Evolutionary conservation across 805 yeast genomes (phyloP), one percentile per base, ranked within the genome.

Genomic region (Teunomyces funiuensis): DNA sequence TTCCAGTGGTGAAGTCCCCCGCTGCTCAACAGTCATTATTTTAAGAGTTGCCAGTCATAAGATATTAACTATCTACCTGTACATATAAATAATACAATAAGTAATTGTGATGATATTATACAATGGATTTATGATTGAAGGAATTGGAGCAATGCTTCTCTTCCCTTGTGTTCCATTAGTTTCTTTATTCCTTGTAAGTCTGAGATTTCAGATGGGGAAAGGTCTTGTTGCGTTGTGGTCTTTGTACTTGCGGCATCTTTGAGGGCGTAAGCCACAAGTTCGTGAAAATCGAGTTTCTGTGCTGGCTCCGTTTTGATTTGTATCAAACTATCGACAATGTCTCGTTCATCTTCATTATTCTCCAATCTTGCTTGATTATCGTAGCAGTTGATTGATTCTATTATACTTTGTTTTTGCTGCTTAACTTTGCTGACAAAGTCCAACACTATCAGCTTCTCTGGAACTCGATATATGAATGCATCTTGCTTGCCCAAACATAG

Each of bases 141-240:
- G 57, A 88, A 84, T 33, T 76, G 61, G 48, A 87, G 39, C 33
- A 89, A 60, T 36, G 77, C 74, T 4, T 80, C 87, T 50, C 76
- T 75, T 1, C 96, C 96, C 59, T 85, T 89, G 30, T 76, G 45
- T 47, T 78, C 74, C 60, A 90, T 73, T 39, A 90, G 63, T 51
- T 70, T 66, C 53, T 79, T 82, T 33, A 89, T 75, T 17, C 77
- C 66, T 27, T 68, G 45, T 19, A 86, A 66, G 38, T 82, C 82
- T 3, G 63, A 55, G 1, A 77, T 29, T 49, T 84, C 90, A 22
- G 18, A 28, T n/a, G 29, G 20, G 9, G 25, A 16, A 15, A 23
- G 33, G 5, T 29, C 18, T n/a, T n/a, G 25, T 16, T 17, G 11
- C 22, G 29, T 7, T 18, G 14, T 11, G 25, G 15, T 3, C 19